Evolutionary conservation across 2,329 filamentous ascomycete species (phyloP).

Genomic region (Penicillium sp.): DNA sequence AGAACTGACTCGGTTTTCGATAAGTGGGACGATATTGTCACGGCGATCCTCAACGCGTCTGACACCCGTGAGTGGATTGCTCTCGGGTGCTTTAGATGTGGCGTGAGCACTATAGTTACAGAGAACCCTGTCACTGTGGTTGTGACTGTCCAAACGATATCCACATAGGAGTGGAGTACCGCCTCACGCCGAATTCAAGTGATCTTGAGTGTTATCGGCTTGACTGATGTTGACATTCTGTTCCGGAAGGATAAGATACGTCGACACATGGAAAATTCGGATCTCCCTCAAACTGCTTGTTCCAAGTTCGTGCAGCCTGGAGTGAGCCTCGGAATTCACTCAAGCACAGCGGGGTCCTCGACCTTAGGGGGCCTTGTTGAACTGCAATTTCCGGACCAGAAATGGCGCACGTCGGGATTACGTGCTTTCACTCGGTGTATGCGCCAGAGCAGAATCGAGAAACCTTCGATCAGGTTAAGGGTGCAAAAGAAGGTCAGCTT

Average conservation of each 20-base stretch:
- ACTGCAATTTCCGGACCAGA: neutral
- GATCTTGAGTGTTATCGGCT: neutral
- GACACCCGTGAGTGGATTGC: slow-evolving; percentile 1
- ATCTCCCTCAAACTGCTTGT: neutral
- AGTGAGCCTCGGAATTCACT: slow-evolving; percentile 2
- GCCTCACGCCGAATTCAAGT: neutral
- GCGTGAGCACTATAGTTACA: neutral
- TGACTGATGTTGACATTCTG: neutral
- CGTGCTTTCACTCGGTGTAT: neutral
- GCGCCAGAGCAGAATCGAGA: neutral
- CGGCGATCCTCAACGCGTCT: neutral
- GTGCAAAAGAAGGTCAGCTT: neutral
- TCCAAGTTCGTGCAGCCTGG: neutral
- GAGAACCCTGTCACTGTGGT: slow-evolving; percentile 6
- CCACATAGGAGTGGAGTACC: neutral
- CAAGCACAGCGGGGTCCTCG: neutral
- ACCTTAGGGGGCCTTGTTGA: slow-evolving; percentile 3
- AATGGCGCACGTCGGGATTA: neutral
- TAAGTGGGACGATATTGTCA: neutral
- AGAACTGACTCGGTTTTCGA: neutral
- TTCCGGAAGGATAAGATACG: neutral
- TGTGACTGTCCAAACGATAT: neutral
- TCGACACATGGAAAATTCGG: neutral
- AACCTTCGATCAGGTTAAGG: neutral
- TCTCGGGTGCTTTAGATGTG: slow-evolving; percentile 1